Evolutionary conservation across 2,329 filamentous ascomycete genomes (phyloP).

Genomic region (Phoma sp.): DNA sequence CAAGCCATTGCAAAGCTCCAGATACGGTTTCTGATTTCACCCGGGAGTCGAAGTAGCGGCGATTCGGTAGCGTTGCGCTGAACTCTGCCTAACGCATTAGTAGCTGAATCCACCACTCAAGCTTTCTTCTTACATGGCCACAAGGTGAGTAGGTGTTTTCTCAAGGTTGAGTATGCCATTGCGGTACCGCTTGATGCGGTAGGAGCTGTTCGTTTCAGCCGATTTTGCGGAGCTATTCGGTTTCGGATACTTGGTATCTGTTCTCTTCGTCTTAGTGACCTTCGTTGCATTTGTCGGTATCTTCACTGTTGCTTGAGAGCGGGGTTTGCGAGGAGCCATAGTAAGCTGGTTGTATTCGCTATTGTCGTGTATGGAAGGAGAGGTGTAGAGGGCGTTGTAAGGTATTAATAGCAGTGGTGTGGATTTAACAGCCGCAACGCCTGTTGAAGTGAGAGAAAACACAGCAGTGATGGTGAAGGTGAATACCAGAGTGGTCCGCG

Average conservation of each 20-base stretch:
- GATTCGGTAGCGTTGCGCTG: neutral
- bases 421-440: no score
- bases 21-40: constrained; percentile 2
- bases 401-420: no score
- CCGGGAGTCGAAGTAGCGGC: constrained; percentile 2
- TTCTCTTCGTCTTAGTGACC: neutral
- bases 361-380: no score
- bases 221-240: no score
- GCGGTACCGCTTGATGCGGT: neutral
- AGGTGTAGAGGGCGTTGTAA: no score
- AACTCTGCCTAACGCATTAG: neutral
- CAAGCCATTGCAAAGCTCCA: neutral
- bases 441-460: no score
- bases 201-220: neutral
- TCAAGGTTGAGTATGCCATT: constrained; percentile 4
- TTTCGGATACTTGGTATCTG: no score
- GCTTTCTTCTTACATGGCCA: neutral
- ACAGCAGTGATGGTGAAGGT: no score
- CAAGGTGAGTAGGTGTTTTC: neutral
- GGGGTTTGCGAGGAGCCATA: neutral
- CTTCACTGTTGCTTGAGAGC: neutral
- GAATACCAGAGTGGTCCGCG: no score
- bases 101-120: no score
- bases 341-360: no score
- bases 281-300: no score